A percentile compares a stretch with the other conserved stretches of the same genome.
phyloP scores from a whole-genome alignment of 2,329 filamentous ascomycete species.

The Aaosphaeria arxii region DNA sequence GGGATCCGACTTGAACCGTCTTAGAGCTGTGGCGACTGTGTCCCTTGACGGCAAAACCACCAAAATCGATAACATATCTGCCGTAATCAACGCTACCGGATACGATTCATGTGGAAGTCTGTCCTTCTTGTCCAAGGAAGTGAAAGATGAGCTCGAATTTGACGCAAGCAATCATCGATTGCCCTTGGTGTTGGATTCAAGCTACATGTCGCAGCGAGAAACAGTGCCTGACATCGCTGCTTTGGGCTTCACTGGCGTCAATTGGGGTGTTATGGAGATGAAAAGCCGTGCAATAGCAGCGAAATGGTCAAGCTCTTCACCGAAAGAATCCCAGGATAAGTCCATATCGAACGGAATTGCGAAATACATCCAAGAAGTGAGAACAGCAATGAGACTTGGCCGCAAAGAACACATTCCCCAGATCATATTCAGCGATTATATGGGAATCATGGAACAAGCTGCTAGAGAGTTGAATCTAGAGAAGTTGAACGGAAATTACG shows the following conservation, averaged over 20 bases:
- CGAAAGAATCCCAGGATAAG: conserved; percentile 8
- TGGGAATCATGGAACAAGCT: conserved; percentile 71
- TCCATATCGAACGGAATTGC: conserved; percentile 29
- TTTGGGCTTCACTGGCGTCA: conserved; percentile 72
- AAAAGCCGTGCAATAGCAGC: conserved; percentile 65
- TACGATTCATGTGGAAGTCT: conserved; percentile 43
- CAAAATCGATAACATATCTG: too few species aligned
- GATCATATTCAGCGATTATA: conserved; percentile 78
- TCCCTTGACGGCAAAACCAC: too few species aligned
- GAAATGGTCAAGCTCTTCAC: conserved; percentile 2
- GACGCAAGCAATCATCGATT: conserved; percentile 48
- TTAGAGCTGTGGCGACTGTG: too few species aligned
- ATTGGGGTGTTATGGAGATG: conserved; percentile 84
- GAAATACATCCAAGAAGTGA: conserved; percentile 15
- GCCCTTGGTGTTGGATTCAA: conserved; percentile 43
- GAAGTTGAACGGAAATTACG: conserved; percentile 26
- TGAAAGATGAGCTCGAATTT: conserved; percentile 56
- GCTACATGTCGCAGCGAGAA: conserved; percentile 43
- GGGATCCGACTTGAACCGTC: too few species aligned
- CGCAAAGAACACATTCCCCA: conserved; percentile 56
- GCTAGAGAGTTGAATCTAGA: conserved; percentile 55
- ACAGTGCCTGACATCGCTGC: conserved; percentile 67
- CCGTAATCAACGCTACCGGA: too few species aligned
- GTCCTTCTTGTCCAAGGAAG: conserved; percentile 56
- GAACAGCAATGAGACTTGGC: conserved; percentile 5